A percentile compares a stretch with the other conserved stretches of the same genome.
Evolutionary conservation across 2,329 filamentous ascomycete genomes (phyloP).

Genomic region (Colletotrichum liriopes): DNA sequence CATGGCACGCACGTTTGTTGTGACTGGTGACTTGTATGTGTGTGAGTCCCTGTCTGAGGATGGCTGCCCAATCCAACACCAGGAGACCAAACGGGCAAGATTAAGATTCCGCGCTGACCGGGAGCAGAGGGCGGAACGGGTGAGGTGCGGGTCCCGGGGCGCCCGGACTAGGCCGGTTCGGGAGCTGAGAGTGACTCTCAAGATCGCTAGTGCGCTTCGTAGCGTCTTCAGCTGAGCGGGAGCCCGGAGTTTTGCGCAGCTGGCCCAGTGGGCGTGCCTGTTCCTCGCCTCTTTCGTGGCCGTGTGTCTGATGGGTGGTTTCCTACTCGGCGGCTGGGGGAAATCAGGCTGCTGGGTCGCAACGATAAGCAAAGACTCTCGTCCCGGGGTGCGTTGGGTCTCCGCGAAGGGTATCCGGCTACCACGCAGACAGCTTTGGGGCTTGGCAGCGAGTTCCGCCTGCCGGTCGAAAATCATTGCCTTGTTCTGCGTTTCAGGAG

Average conservation of each 20-base stretch:
- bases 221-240: constrained; percentile 36
- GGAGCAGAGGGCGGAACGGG: constrained; percentile 35
- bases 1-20: background rate
- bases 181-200: constrained; percentile 16
- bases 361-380: constrained; percentile 6
- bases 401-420: background rate
- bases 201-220: constrained; percentile 26
- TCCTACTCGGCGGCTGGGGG: background rate
- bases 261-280: background rate
- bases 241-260: constrained; percentile 16
- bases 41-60: constrained; percentile 10
- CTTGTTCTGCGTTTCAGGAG: constrained; percentile 18
- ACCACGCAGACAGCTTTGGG: background rate
- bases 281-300: constrained; percentile 8
- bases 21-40: constrained; percentile 1
- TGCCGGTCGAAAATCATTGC: constrained; percentile 19
- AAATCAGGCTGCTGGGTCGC: background rate
- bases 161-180: constrained; percentile 38
- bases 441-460: background rate
- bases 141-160: constrained; percentile 14
- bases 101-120: constrained; percentile 38
- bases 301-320: background rate
- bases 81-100: background rate
- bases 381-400: background rate
- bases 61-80: background rate